Base-by-base conservation (phyloP, 768 basidiomycete species). In the Filobasidium floriforme region DNA sequence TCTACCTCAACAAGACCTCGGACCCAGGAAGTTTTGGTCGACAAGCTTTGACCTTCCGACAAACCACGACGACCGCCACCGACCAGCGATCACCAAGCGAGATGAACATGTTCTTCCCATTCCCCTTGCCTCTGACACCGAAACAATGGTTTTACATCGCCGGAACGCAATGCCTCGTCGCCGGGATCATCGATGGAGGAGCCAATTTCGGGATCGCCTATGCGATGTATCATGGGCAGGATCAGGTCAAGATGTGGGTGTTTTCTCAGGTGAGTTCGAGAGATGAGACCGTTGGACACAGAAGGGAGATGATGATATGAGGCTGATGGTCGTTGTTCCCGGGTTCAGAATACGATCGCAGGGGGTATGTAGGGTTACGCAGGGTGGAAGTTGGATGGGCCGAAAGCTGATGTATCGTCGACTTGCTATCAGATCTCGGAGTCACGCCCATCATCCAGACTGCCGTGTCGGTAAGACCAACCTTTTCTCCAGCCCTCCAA, bases 181-280 rank as follows among this genome's bases (percentile, higher is more conserved):
- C 77, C 41, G 77, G 75, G 10, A 66, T 76, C 41, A 73, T 78
- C 32, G 76, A 77, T 64, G 75, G 72, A 29, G 77, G 75, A 7
- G 72, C 72, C 14, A 79, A 79, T 62, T 77, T 77, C 67, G 76
- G 68, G 4, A 76, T 79, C 10, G 76, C 75, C 6, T 78, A 74
- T 69, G 69, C 67, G 60, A 69, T 73, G 73, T 73, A 73, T 41
- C 62, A 63, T 32, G 44, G 61, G n/a, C 71, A 73, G 52, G 28
- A 41, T 7, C 43, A 22, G 22, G 68, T 72, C 18, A 54, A 70
- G 70, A 75, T 79, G 70, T 79, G 78, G 78, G 73, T 77, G 0
- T 72, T 79, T 41, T 60, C 44, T 24, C 24, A 62, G 29, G 61
- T 62, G 44, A 62, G 61, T 49, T 4, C 40, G 10, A 37, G 32